phyloP scores from a whole-genome alignment of 1,139 yeast genomes.

The Kurtzmaniella quercitrusa region DNA sequence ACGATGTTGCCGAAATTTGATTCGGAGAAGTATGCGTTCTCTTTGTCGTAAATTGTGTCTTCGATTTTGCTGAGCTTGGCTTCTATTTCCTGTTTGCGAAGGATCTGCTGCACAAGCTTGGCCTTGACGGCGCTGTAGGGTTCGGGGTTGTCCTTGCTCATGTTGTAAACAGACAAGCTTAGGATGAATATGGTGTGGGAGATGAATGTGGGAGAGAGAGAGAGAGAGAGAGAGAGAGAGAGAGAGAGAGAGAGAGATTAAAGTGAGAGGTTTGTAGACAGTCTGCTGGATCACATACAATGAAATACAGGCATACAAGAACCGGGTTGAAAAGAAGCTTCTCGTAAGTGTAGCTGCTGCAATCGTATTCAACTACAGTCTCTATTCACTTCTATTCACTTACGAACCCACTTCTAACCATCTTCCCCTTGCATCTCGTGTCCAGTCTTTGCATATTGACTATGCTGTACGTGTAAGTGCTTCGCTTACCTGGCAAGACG shows the following conservation, averaged over 20 bases:
- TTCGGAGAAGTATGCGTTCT: constrained; percentile 73
- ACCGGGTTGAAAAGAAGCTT: no score
- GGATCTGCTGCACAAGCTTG: constrained; percentile 61
- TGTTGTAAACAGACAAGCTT: no score
- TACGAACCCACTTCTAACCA: no score
- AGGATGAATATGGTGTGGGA: neutral
- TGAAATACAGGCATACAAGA: no score
- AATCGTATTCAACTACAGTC: no score
- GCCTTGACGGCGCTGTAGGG: constrained; percentile 68
- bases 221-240: neutral
- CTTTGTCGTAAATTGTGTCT: constrained; percentile 78
- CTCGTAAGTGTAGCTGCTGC: no score
- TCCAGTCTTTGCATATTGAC: no score
- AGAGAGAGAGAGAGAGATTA: neutral
- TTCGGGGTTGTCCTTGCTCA: constrained; percentile 17
- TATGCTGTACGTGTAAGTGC: no score
- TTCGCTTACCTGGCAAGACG: neutral
- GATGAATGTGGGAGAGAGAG: neutral
- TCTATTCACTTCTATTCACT: no score
- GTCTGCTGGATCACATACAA: no score
- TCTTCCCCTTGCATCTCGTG: no score
- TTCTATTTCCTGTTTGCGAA: constrained; percentile 62
- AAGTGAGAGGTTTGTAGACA: no score
- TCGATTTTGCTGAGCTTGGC: constrained; percentile 60
- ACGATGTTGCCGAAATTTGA: constrained; percentile 73